Evolutionary conservation across 2,329 filamentous ascomycete genomes (phyloP).

Genomic region (Byssoonygena ceratinophila): DNA sequence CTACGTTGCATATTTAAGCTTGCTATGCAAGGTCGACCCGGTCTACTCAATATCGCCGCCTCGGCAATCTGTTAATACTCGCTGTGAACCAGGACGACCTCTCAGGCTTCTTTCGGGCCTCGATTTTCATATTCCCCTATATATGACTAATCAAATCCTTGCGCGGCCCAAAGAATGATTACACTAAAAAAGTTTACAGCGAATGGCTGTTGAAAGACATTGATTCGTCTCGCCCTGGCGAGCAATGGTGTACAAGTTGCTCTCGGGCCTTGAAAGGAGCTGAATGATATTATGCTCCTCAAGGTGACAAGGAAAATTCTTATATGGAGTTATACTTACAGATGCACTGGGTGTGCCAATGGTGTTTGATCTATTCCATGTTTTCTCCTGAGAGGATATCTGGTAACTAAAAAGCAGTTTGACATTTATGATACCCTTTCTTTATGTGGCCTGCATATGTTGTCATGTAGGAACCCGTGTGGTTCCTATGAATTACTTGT

Average conservation of each 20-base stretch:
- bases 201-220: neutral
- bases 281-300: neutral
- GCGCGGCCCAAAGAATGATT: no score
- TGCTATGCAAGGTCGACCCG: no score
- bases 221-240: no score
- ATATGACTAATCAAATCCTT: neutral
- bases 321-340: neutral
- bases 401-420: neutral
- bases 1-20: no score
- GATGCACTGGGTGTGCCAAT: neutral
- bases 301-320: neutral
- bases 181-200: neutral
- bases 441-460: neutral
- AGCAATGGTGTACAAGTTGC: no score
- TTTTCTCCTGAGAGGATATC: neutral
- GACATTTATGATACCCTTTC: neutral
- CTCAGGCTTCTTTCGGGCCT: no score
- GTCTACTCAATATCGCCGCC: neutral
- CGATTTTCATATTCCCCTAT: neutral
- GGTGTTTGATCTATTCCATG: neutral
- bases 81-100: no score
- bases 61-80: neutral
- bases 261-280: neutral
- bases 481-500: neutral
- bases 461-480: conserved; percentile 1